phyloP scores from a whole-genome alignment of 768 basidiomycete genomes.

The Agrocybe praecox region DNA sequence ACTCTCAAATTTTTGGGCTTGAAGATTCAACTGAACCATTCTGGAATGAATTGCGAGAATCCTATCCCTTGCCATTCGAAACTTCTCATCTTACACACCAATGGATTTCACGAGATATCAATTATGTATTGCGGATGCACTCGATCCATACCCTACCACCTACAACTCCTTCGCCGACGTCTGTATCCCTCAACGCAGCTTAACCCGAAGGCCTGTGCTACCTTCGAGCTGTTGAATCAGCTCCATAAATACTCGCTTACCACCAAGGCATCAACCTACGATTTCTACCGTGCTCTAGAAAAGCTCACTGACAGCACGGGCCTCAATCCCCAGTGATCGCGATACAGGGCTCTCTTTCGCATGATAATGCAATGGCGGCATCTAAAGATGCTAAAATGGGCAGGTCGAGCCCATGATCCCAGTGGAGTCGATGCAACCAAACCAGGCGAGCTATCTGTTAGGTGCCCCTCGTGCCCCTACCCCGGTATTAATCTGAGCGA shows the following conservation, averaged over 20 bases:
- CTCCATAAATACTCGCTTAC: conserved; percentile 3
- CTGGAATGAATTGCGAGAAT: background rate
- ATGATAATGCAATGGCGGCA: conserved; percentile 22
- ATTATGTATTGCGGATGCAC: conserved; percentile 1
- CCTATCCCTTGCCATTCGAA: conserved; percentile 3
- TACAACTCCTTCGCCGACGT: conserved; percentile 1
- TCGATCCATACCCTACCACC: background rate
- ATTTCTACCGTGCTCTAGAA: conserved; percentile 9
- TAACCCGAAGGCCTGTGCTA: conserved; percentile 1
- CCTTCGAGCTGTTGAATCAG: conserved; percentile 6
- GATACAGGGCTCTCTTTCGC: conserved; percentile 7
- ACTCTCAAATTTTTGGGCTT: conserved; percentile 3
- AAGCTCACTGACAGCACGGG: conserved; percentile 5
- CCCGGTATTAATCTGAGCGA: conserved; percentile 30
- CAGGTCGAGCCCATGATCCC: conserved; percentile 22
- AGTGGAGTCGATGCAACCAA: conserved; percentile 17
- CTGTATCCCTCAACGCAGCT: conserved; percentile 14
- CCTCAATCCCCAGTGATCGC: background rate
- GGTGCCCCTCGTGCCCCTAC: conserved; percentile 36
- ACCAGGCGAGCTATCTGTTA: conserved; percentile 26
- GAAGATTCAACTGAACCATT: conserved; percentile 5
- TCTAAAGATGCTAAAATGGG: conserved; percentile 26
- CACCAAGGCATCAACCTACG: conserved; percentile 7
- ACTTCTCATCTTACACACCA: conserved; percentile 5
- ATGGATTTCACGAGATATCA: background rate